Evolutionary conservation across 768 basidiomycete species (phyloP), one percentile per base, ranked within the genome.

Genomic region (Pholiota conissans): DNA sequence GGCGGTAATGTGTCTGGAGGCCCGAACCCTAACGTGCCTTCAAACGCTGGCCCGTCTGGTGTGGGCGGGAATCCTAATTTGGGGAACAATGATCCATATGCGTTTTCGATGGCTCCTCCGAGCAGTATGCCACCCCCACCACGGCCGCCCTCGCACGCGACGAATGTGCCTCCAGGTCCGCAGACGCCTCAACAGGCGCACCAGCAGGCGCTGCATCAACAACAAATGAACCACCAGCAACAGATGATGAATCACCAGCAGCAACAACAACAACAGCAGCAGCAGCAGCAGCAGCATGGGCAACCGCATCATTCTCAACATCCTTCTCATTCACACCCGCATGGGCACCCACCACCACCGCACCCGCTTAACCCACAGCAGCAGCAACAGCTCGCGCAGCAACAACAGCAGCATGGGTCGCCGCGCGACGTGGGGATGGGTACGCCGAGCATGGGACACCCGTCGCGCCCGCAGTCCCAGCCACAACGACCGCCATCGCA

Each of bases 401-500:
- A 65, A 26, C 66, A 65, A 13, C 68, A 68, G 54, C 66, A 68
- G 29, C 40, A 40, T 63, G 61, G 24, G 67, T 22, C 71, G 40
- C 77, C 79, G 3, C 39, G 52, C 52, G 52, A 54, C 18, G 53
- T 54, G 6, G n/a, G 9, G 27, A 54, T 54, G 53, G 52, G 52
- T n/a, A 75, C 77, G 68, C 37, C 37, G n/a, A 72, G 66, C 52
- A 61, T 73, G 18, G n/a, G n/a, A n/a, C 80, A 79, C 50, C 79
- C 79, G 2, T 81, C 75, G 60, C 77, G 83, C 37, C 85, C 85
- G 22, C 85, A 82, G 50, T 86, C 85, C 3, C 87, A 87, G 57
- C 84, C 82, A 2, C 84, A 83, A 56, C 76, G 80, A 42, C 80
- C 81, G 29, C 78, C 82, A 22, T 82, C 84, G 35, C 80, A 81